Percentiles rank a stretch among this genome's conserved stretches.
phyloP scores from a whole-genome alignment of 805 yeast species.

The Starmerella gropengiesseri region DNA sequence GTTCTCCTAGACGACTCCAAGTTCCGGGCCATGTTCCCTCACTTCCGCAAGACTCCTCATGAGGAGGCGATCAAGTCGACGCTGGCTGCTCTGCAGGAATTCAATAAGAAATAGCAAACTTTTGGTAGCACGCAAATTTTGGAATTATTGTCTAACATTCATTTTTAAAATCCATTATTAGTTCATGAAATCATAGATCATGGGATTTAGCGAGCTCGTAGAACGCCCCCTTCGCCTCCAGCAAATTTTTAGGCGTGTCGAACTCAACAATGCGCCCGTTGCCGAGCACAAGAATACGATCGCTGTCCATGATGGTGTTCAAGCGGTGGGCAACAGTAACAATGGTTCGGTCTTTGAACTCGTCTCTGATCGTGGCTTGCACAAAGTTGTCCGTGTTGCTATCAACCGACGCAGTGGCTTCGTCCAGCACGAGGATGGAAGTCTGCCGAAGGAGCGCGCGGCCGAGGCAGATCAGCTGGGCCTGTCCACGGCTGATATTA shows the following conservation, averaged over 20 bases:
- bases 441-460: conserved; percentile 61
- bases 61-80: background rate
- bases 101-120: too few species aligned
- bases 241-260: conserved; percentile 50
- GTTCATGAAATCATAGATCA: background rate
- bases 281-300: conserved; percentile 50
- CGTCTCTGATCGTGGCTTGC: conserved; percentile 54
- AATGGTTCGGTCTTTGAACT: conserved; percentile 58
- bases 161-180: background rate
- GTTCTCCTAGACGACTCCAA: background rate
- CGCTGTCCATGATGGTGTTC: conserved; percentile 55
- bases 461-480: conserved; percentile 68
- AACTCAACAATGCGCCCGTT: conserved; percentile 43
- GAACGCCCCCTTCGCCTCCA: conserved; percentile 39
- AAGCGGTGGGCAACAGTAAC: conserved; percentile 75
- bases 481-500: conserved; percentile 71
- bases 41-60: background rate
- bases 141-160: background rate
- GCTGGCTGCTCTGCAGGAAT: too few species aligned
- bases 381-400: conserved; percentile 66
- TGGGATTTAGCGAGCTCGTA: conserved; percentile 3
- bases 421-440: conserved; percentile 59
- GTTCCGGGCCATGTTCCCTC: background rate
- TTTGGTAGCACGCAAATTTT: background rate
- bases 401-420: conserved; percentile 57